Conservation (phyloP, 2,329 filamentous ascomycete genomes). For the Fusarium sororula region DNA sequence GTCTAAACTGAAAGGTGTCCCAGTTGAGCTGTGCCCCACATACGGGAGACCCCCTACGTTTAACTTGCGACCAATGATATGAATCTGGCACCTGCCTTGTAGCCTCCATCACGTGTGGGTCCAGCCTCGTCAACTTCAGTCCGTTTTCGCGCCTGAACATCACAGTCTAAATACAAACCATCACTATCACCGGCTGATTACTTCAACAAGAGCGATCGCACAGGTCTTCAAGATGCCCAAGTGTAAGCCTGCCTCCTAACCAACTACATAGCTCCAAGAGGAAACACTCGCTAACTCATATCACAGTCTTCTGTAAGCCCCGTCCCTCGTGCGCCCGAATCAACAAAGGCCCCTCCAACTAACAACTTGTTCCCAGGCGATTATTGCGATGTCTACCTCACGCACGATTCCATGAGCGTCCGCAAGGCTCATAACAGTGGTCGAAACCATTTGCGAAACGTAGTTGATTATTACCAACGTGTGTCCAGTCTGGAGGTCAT, state of each 20-base stretch:
- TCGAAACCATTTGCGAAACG: slow-evolving; percentile 95
- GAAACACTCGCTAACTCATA: slow-evolving; percentile 48
- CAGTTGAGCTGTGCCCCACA: slow-evolving; percentile 41
- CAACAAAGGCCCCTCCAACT: slow-evolving; percentile 28
- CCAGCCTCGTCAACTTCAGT: slow-evolving; percentile 43
- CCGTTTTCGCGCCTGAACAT: slow-evolving; percentile 31
- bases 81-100: slow-evolving; percentile 36
- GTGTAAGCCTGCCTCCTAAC: slow-evolving; percentile 68
- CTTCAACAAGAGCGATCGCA: slow-evolving; percentile 18
- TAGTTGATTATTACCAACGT: slow-evolving; percentile 99
- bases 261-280: not conserved
- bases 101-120: slow-evolving; percentile 43
- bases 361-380: slow-evolving; percentile 66
- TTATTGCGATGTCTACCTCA: slow-evolving; percentile 99
- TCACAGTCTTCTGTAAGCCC: slow-evolving; percentile 38
- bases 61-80: slow-evolving; percentile 22
- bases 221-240: slow-evolving; percentile 76
- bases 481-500: slow-evolving; percentile 42
- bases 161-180: slow-evolving; percentile 4
- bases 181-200: slow-evolving; percentile 15
- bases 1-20: slow-evolving; percentile 47
- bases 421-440: slow-evolving; percentile 98
- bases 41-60: slow-evolving; percentile 8
- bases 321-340: slow-evolving; percentile 5
- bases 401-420: slow-evolving; percentile 99